phyloP scores from a whole-genome alignment of 352 stramenopile species.

The Phytophthora chlamydospora region DNA sequence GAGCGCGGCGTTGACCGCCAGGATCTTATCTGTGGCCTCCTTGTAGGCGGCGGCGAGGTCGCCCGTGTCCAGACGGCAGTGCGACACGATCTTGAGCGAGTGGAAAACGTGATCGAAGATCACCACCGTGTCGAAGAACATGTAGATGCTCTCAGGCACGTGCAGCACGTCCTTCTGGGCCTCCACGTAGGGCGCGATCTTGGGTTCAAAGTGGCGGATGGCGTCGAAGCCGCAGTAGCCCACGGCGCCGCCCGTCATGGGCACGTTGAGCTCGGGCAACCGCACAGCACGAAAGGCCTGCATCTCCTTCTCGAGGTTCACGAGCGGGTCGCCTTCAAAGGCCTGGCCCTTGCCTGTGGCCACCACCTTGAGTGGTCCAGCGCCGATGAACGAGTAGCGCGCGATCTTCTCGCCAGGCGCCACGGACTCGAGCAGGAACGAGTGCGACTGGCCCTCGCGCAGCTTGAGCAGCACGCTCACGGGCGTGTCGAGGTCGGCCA shows the following conservation, averaged over 20 bases:
- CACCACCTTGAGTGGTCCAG: slow-evolving; percentile 78
- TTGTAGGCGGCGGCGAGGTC: slow-evolving; percentile 74
- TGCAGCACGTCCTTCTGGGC: slow-evolving; percentile 79
- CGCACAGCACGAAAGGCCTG: slow-evolving; percentile 66
- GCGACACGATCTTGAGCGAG: slow-evolving; percentile 90
- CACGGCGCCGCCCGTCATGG: slow-evolving; percentile 88
- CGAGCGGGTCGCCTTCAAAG: slow-evolving; percentile 73
- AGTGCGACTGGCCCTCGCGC: slow-evolving; percentile 74
- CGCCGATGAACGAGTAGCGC: slow-evolving; percentile 91
- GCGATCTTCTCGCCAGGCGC: slow-evolving; percentile 86
- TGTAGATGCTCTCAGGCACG: slow-evolving; percentile 90
- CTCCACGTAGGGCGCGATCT: slow-evolving; percentile 78
- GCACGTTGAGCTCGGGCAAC: slow-evolving; percentile 77
- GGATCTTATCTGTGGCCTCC: slow-evolving; percentile 76
- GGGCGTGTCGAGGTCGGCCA: slow-evolving; percentile 88
- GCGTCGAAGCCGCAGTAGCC: slow-evolving; percentile 91
- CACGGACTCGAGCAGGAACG: slow-evolving; percentile 89
- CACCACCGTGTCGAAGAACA: slow-evolving; percentile 91
- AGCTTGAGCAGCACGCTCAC: slow-evolving; percentile 91
- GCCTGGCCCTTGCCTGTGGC: slow-evolving; percentile 63
- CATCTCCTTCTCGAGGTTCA: slow-evolving; percentile 85
- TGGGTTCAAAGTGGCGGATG: slow-evolving; percentile 90
- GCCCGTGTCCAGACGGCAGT: slow-evolving; percentile 72
- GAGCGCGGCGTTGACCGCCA: slow-evolving; percentile 62
- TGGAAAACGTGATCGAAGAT: slow-evolving; percentile 92